Conservation (phyloP, 768 basidiomycete genomes). For the Galerina marginata region DNA sequence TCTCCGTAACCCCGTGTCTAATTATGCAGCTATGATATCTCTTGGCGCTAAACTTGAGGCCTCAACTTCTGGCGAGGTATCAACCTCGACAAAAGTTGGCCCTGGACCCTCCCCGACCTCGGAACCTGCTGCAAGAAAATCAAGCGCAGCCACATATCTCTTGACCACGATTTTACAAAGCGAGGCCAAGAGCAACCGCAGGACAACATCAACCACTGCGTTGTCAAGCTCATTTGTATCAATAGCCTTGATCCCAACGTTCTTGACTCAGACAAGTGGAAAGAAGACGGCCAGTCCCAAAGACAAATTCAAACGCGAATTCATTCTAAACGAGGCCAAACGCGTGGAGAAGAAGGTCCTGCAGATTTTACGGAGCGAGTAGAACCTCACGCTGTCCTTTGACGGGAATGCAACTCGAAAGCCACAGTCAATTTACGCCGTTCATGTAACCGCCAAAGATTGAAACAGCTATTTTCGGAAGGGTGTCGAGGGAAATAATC, state of each 20-base stretch:
- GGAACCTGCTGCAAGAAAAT: background rate
- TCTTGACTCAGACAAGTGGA: constrained; percentile 29
- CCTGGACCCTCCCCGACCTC: no score
- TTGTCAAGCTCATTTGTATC: constrained; percentile 29
- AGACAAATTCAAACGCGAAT: constrained; percentile 16
- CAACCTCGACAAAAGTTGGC: no score
- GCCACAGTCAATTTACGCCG: constrained; percentile 1
- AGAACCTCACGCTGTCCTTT: constrained; percentile 11
- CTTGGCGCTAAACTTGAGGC: background rate
- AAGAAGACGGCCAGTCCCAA: constrained; percentile 19
- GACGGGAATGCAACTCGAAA: constrained; percentile 4
- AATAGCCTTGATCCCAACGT: constrained; percentile 25
- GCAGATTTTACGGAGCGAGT: constrained; percentile 4
- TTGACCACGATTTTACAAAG: constrained; percentile 2
- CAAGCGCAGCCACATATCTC: background rate
- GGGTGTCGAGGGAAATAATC: background rate
- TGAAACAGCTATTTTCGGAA: constrained; percentile 3
- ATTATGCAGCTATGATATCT: background rate
- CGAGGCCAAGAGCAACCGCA: background rate
- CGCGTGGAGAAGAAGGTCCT: constrained; percentile 7
- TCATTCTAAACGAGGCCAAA: constrained; percentile 18
- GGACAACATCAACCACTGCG: constrained; percentile 20
- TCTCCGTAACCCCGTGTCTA: background rate
- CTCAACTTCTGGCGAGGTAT: no score
- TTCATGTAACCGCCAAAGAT: background rate